Conservation (phyloP, 208 protist species). For the Acanthamoeba castellanii region DNA sequence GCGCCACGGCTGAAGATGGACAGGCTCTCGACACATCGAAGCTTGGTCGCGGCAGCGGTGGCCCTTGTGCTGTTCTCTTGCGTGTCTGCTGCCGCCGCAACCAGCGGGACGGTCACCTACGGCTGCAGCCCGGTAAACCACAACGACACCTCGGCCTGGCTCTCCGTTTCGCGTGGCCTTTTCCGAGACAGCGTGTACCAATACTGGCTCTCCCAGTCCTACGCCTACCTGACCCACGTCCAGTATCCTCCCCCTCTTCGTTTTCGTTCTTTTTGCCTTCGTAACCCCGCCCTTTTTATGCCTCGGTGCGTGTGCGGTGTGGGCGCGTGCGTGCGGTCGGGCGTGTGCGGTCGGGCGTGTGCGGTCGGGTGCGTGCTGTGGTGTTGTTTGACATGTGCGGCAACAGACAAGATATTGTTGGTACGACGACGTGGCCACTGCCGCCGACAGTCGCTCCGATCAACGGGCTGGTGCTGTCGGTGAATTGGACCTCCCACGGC, state of each 20-base stretch:
- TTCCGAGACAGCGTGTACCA: not conserved
- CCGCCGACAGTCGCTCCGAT: not conserved
- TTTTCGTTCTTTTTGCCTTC: not conserved
- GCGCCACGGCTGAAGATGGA: too few relatives aligned
- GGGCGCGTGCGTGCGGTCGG: not conserved
- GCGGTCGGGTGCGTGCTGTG: too few relatives aligned
- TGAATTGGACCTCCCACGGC: not conserved
- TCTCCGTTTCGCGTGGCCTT: not conserved
- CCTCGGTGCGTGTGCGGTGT: too few relatives aligned
- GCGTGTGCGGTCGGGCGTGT: too few relatives aligned
- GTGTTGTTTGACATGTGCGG: not conserved
- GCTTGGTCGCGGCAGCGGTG: too few relatives aligned
- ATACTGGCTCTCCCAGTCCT: not conserved
- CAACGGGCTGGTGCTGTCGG: not conserved
- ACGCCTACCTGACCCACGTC: not conserved
- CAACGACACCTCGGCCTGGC: not conserved
- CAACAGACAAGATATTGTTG: not conserved
- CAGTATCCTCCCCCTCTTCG: not conserved
- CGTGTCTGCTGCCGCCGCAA: not conserved
- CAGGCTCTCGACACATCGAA: too few relatives aligned
- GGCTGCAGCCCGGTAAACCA: not conserved
- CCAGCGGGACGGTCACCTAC: not conserved
- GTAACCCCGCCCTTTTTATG: not conserved
- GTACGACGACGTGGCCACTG: not conserved
- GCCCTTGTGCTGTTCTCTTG: too few relatives aligned